These are phyloP conservation scores for Pseudogymnoascus sp. DNA, from an alignment of 2,329 filamentous ascomycete species.

Conservation along the genomic window DNA sequence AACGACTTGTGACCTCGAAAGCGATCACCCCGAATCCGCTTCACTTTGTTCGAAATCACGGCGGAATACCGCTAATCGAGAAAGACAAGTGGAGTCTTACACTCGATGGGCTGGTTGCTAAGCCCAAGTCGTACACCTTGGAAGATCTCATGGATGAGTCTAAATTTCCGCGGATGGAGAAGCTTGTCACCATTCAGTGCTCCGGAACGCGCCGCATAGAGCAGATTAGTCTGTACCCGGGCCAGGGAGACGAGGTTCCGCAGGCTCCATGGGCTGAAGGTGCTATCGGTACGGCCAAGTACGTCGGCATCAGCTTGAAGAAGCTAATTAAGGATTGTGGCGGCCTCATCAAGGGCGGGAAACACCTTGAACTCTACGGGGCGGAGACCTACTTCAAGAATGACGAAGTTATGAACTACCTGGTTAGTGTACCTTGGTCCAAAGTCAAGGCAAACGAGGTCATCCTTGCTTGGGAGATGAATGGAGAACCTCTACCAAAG, in stretches of 20 bases:
- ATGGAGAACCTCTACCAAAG: constrained; percentile 50
- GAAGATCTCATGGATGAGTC: constrained; percentile 52
- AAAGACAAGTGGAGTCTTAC: constrained; percentile 42
- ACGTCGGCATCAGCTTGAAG: constrained; percentile 56
- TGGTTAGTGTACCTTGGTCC: constrained; percentile 55
- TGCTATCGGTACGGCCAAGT: constrained; percentile 57
- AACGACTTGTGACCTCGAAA: constrained; percentile 46
- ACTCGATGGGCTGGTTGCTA: constrained; percentile 52
- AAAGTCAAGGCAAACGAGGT: constrained; percentile 62
- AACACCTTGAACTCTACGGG: constrained; percentile 60
- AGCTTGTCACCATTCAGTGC: constrained; percentile 55
- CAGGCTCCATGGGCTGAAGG: constrained; percentile 52
- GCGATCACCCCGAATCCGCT: constrained; percentile 50
- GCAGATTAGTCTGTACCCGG: constrained; percentile 56
- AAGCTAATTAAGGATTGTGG: constrained; percentile 64
- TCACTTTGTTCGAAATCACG: constrained; percentile 66
- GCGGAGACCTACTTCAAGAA: constrained; percentile 69
- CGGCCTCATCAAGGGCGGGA: constrained; percentile 44
- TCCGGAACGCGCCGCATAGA: constrained; percentile 60
- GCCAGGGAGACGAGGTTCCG: constrained; percentile 53
- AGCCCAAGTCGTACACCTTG: constrained; percentile 47
- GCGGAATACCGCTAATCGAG: constrained; percentile 60
- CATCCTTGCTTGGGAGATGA: constrained; percentile 60
- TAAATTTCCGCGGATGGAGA: constrained; percentile 50
- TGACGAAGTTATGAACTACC: constrained; percentile 55